These are phyloP conservation scores for Paragyromitra xinjiangensis DNA, from an alignment of 495 filamentous ascomycete genomes.

Conservation along the genomic window DNA sequence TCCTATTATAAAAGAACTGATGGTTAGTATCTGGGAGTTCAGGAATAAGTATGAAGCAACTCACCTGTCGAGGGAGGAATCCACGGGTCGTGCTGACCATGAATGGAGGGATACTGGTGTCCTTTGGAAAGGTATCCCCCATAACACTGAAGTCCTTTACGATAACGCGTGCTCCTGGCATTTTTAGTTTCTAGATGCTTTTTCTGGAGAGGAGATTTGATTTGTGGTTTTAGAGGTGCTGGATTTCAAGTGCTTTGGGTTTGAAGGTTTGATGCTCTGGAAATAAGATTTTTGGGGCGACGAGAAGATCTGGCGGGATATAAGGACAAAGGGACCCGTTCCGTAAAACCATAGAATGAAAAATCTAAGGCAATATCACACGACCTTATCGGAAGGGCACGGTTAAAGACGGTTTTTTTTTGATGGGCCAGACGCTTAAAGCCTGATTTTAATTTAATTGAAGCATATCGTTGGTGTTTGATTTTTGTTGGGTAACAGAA, in stretches of 20 bases:
- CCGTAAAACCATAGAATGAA: neutral
- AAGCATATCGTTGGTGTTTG: constrained; percentile 26
- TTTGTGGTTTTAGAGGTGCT: neutral
- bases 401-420: constrained; percentile 32
- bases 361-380: constrained; percentile 28
- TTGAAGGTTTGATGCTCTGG: neutral
- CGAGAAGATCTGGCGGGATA: constrained; percentile 9
- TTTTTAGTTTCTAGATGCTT: constrained; percentile 3
- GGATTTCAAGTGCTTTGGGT: neutral
- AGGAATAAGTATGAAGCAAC: neutral
- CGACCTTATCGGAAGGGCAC: constrained; percentile 24
- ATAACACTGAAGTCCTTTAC: constrained; percentile 62
- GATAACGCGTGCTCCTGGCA: constrained; percentile 30
- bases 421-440: constrained; percentile 14
- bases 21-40: constrained; percentile 46
- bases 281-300: neutral
- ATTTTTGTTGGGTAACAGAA: constrained; percentile 45
- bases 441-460: constrained; percentile 24
- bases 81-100: constrained; percentile 85
- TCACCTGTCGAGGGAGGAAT: constrained; percentile 70
- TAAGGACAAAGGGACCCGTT: constrained; percentile 27
- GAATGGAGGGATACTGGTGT: constrained; percentile 75
- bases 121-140: constrained; percentile 67
- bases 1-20: constrained; percentile 58
- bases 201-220: neutral